Conservation (phyloP, 805 yeast genomes). For the Ogataea chonburiensis region DNA sequence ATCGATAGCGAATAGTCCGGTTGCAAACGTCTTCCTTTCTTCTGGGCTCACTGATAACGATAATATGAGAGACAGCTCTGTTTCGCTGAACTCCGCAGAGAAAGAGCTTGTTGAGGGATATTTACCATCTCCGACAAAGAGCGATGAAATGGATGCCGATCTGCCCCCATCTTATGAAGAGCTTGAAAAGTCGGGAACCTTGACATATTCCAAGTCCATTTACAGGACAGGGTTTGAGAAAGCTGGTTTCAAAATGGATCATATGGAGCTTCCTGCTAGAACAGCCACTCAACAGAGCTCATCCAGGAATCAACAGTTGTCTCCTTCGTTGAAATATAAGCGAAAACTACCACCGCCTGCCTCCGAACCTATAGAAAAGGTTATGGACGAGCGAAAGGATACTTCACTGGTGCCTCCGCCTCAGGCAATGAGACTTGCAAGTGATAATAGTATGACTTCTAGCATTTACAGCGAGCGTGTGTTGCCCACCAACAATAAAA, state of each 20-base stretch:
- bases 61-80: conserved; percentile 19
- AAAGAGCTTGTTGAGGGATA: conserved; percentile 20
- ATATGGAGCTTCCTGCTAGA: conserved; percentile 16
- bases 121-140: conserved; percentile 10
- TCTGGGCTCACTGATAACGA: conserved; percentile 3
- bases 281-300: conserved; percentile 1
- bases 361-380: conserved; percentile 11
- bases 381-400: conserved; percentile 1
- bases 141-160: conserved; percentile 16
- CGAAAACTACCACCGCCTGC: conserved; percentile 30
- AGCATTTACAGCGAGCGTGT: conserved; percentile 19
- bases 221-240: conserved; percentile 38
- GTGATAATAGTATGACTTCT: conserved; percentile 17
- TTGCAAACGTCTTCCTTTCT: conserved; percentile 23
- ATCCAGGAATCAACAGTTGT: background rate
- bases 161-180: conserved; percentile 37
- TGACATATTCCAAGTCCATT: conserved; percentile 34
- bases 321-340: conserved; percentile 16
- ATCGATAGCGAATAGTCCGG: conserved; percentile 26
- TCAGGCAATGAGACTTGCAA: conserved; percentile 9
- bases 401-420: background rate
- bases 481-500: conserved; percentile 3
- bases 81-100: conserved; percentile 28
- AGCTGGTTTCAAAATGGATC: conserved; percentile 35
- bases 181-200: conserved; percentile 33